These are phyloP conservation scores for Alternaria sp. DNA, from an alignment of 2,329 filamentous ascomycete species.

Conservation along the genomic window DNA sequence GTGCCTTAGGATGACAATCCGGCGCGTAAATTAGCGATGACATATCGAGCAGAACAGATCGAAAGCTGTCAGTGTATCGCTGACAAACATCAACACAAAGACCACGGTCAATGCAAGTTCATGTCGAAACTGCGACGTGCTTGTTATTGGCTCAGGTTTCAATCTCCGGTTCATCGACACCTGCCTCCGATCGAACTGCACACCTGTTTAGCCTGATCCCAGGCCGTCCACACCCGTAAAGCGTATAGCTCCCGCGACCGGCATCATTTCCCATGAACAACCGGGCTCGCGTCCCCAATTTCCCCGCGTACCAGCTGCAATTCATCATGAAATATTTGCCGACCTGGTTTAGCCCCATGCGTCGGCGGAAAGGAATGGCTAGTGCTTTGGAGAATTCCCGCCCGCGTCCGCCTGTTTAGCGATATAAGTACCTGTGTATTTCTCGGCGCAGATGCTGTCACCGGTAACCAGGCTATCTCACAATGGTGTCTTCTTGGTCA, in stretches of 20 bases:
- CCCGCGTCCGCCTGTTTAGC: not conserved
- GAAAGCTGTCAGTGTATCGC: not conserved
- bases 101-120: not conserved
- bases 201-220: conserved; percentile 38
- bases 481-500: conserved; percentile 30
- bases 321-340: conserved; percentile 10
- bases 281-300: conserved; percentile 19
- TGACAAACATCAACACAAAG: not conserved
- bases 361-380: conserved; percentile 19
- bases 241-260: conserved; percentile 22
- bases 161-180: not conserved
- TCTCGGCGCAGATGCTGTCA: not conserved
- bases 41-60: not conserved
- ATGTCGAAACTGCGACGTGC: not conserved
- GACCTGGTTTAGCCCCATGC: conserved; percentile 3
- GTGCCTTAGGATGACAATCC: not conserved
- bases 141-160: not conserved
- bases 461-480: conserved; percentile 9
- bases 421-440: conserved; percentile 23
- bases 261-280: conserved; percentile 18
- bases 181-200: not conserved
- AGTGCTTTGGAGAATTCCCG: conserved; percentile 10
- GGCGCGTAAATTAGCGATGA: not conserved
- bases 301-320: conserved; percentile 22
- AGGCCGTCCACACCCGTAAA: conserved; percentile 14